Percentiles rank a stretch among this genome's conserved stretches.
Evolutionary conservation across 2,329 filamentous ascomycete genomes (phyloP).

Genomic region (Kalaharituber pfeilii): DNA sequence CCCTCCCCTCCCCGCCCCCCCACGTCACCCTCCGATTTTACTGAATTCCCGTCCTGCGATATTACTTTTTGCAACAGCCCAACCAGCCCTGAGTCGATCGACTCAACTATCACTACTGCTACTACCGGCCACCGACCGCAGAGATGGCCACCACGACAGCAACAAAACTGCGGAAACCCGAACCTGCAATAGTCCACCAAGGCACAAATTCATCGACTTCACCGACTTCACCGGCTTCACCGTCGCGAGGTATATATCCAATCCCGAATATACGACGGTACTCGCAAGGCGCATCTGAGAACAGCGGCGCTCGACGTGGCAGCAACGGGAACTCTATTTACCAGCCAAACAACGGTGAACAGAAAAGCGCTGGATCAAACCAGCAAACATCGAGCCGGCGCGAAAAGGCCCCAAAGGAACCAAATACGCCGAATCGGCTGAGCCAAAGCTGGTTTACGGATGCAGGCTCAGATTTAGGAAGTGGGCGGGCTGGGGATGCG

Average conservation of each 20-base stretch:
- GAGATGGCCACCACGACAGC: slow-evolving; percentile 4
- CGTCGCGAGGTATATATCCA: not conserved
- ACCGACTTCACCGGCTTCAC: not conserved
- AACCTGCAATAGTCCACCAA: slow-evolving; percentile 11
- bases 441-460: not conserved
- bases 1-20: too few species aligned
- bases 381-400: not conserved
- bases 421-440: not conserved
- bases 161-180: slow-evolving; percentile 11
- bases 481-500: not conserved
- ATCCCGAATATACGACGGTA: slow-evolving; percentile 2
- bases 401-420: not conserved
- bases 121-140: too few species aligned
- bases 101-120: too few species aligned
- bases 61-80: too few species aligned
- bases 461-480: not conserved
- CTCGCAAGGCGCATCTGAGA: not conserved
- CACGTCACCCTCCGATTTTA: too few species aligned
- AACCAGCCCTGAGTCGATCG: too few species aligned
- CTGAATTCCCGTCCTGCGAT: too few species aligned
- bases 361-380: not conserved
- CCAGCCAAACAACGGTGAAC: too few species aligned
- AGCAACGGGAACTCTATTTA: too few species aligned
- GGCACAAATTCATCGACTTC: slow-evolving; percentile 4
- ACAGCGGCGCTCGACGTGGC: not conserved